A percentile compares a stretch with the other conserved stretches of the same genome.
Evolutionary conservation across 345 rosid species (phyloP).

Genomic region (Lepidium aucheri): DNA sequence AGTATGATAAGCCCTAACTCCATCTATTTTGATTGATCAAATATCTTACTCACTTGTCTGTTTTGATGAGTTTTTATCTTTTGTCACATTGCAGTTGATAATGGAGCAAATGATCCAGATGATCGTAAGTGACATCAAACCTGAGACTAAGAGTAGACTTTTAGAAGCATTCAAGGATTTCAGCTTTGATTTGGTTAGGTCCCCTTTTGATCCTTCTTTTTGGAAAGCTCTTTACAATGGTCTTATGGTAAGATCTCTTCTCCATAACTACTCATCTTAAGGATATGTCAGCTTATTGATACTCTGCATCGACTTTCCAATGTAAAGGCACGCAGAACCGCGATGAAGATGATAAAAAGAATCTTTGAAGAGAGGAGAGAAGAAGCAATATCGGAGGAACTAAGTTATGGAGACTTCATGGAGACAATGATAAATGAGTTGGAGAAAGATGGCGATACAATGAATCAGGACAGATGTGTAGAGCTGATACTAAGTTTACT

Average conservation of each 20-base stretch:
- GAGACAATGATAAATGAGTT: conserved; percentile 23
- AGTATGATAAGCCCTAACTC: background rate
- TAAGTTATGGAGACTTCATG: conserved; percentile 20
- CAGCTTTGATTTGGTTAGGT: conserved; percentile 29
- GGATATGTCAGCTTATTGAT: background rate
- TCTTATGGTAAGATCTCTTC: conserved; percentile 17
- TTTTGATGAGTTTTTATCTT: background rate
- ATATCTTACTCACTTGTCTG: background rate
- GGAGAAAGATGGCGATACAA: conserved; percentile 15
- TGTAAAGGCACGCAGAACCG: conserved; percentile 19
- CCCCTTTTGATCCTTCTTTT: conserved; percentile 25
- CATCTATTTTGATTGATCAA: background rate
- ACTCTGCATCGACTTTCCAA: background rate
- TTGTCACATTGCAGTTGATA: conserved; percentile 29
- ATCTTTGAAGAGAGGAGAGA: background rate
- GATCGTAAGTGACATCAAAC: conserved; percentile 28
- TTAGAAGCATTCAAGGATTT: conserved; percentile 15
- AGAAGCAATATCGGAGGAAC: background rate
- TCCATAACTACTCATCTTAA: background rate
- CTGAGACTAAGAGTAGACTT: conserved; percentile 10
- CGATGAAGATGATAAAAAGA: conserved; percentile 16
- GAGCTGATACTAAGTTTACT: conserved; percentile 24
- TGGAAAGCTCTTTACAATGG: conserved; percentile 34
- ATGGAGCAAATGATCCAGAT: conserved; percentile 19
- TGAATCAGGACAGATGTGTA: conserved; percentile 13